Evolutionary conservation across 192 early-diverging fungal species (phyloP), one percentile per base, ranked within the genome.

Genomic region (Allomyces arbusculus): DNA sequence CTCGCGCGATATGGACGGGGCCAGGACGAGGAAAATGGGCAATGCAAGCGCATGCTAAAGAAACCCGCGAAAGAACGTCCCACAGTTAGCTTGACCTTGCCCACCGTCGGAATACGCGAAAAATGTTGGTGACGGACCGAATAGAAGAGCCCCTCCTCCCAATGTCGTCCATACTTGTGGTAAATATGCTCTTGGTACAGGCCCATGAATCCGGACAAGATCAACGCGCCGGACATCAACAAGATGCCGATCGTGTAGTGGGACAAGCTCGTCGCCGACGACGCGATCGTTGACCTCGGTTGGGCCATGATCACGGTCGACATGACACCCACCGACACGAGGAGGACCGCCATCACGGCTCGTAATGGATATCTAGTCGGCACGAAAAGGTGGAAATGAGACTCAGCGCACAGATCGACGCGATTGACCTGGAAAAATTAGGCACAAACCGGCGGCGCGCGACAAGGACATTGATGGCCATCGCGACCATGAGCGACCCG

Each of bases 91-190:
- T 61, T 24, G 19, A 63, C 10, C 12, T 64, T 40, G 14, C 0
- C 2, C 12, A 64, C 44, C 2, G 61, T 22, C 28, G 5, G 5
- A 63, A 63, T n/a, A 7, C 19, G 45, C 40, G 25, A 19, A 65
- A 25, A 62, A 1, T 1, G 67, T 28, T 20, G 64, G 24, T 40
- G 12, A 64, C 74, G 70, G 73, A 83, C 82, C 7, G 82, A 85
- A 66, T 95, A 95, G 70, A 95, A 95, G 22, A 95, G 73, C 0
- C 88, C 90, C 70, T 95, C 92, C 20, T 83, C 78, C 92, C 92
- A 95, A 62, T 86, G 80, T 26, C 84, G 81, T 20, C 89, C 87
- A 62, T 89, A 91, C 61, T 77, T 82, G 12, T 73, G 68, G 67
- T 91, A 92, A 19, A 88, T 90, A 0, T 75, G 43, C 68, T 95